phyloP scores from a whole-genome alignment of 2,329 filamentous ascomycete genomes.

The Talaromyces islandicus region DNA sequence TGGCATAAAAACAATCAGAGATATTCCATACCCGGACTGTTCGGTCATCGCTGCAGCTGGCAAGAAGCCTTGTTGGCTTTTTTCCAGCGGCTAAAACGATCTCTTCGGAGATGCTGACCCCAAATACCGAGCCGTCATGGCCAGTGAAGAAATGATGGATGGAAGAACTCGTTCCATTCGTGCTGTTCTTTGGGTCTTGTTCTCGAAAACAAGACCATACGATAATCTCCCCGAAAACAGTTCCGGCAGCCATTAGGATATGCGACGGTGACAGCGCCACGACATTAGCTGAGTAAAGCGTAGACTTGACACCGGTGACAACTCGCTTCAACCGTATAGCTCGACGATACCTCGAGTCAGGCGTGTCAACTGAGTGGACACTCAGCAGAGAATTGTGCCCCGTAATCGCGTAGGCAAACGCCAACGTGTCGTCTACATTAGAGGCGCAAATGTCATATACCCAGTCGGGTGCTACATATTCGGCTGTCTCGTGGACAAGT shows the following conservation, averaged over 20 bases:
- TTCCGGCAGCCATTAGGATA: slow-evolving; percentile 77
- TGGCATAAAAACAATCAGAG: slow-evolving; percentile 43
- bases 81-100: slow-evolving; percentile 29
- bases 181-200: slow-evolving; percentile 7
- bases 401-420: slow-evolving; percentile 61
- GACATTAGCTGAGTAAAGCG: slow-evolving; percentile 79
- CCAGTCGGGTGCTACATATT: slow-evolving; percentile 62
- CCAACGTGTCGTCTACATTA: slow-evolving; percentile 18
- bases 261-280: slow-evolving; percentile 52
- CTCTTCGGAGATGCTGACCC: slow-evolving; percentile 67
- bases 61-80: slow-evolving; percentile 58
- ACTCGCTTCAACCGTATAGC: slow-evolving; percentile 29
- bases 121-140: slow-evolving; percentile 92
- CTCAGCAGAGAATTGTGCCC: slow-evolving; percentile 78
- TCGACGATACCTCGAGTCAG: slow-evolving; percentile 13
- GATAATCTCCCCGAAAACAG: slow-evolving; percentile 89
- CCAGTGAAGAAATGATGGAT: slow-evolving; percentile 55
- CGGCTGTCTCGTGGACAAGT: slow-evolving; percentile 29
- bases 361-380: slow-evolving; percentile 28
- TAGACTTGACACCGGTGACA: slow-evolving; percentile 61
- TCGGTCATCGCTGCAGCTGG: slow-evolving; percentile 91
- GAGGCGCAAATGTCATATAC: slow-evolving; percentile 59
- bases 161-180: slow-evolving; percentile 23
- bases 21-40: slow-evolving; percentile 87
- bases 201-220: slow-evolving; percentile 67